These are phyloP conservation scores for Mesostigma viride DNA, from an alignment of 139 green algal species.

Conservation along the genomic window DNA sequence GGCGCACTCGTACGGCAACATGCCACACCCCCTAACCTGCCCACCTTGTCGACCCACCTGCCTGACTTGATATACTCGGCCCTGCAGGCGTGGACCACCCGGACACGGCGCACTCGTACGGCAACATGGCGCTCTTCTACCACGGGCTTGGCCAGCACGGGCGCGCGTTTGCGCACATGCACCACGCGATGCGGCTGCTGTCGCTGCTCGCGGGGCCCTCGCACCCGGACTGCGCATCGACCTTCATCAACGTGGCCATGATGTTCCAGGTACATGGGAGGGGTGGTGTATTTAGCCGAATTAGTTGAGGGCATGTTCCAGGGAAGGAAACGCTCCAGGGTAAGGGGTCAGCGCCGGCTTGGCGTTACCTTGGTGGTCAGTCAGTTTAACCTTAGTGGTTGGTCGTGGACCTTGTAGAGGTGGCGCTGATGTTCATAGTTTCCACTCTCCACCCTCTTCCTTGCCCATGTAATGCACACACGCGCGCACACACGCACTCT, in stretches of 20 bases:
- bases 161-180: slow-evolving; percentile 26
- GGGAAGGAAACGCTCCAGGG: no score
- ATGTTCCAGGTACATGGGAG: slow-evolving; percentile 29
- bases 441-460: no score
- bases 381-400: no score
- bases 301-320: neutral
- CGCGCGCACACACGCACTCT: no score
- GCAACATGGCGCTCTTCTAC: slow-evolving; percentile 42
- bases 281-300: neutral
- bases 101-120: slow-evolving; percentile 38
- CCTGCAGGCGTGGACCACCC: slow-evolving; percentile 41
- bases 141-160: slow-evolving; percentile 20
- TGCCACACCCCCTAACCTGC: no score
- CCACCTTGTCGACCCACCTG: no score
- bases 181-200: slow-evolving; percentile 28
- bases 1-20: slow-evolving; percentile 37
- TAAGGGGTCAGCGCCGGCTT: no score
- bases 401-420: no score
- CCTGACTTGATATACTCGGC: no score
- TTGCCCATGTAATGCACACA: no score
- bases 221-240: slow-evolving; percentile 33
- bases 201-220: slow-evolving; percentile 8
- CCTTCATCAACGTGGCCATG: slow-evolving; percentile 44
- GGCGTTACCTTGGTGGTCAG: no score
- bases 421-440: no score